A percentile compares a stretch with the other conserved stretches of the same genome.
These are phyloP conservation scores for Peronospora belbahrii DNA, from an alignment of 352 stramenopile species.

Conservation along the genomic window DNA sequence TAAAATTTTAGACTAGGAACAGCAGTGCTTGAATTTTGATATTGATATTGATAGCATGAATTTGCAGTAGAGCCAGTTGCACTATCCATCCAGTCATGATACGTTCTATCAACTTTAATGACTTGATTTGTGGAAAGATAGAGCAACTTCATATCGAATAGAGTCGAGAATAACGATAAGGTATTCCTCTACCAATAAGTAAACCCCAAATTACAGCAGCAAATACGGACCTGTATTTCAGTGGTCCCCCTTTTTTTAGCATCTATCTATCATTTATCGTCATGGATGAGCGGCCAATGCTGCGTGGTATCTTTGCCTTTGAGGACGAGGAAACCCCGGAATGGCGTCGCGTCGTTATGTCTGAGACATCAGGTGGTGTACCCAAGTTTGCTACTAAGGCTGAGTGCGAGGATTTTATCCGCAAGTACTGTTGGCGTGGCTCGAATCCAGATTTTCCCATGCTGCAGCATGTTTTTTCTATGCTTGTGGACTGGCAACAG, in stretches of 20 bases:
- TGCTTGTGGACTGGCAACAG: conserved; percentile 85
- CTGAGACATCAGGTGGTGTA: conserved; percentile 54
- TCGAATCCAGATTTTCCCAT: conserved; percentile 88
- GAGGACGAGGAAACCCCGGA: conserved; percentile 82
- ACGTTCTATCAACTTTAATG: no score
- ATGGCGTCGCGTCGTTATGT: conserved; percentile 65
- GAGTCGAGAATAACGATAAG: neutral
- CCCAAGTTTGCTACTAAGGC: conserved; percentile 84
- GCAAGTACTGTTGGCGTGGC: conserved; percentile 71
- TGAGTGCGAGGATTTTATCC: conserved; percentile 86
- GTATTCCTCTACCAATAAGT: no score
- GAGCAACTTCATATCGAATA: neutral
- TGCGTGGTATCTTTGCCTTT: conserved; percentile 81
- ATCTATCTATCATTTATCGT: neutral
- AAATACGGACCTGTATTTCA: neutral
- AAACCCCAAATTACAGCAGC: neutral
- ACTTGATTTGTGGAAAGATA: no score
- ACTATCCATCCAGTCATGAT: no score
- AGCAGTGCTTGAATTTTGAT: no score
- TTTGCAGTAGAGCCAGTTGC: no score
- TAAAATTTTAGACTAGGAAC: no score
- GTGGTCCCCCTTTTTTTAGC: neutral
- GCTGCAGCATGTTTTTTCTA: conserved; percentile 90
- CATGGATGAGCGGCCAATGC: conserved; percentile 49
- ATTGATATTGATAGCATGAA: no score